Base-by-base conservation (phyloP, 1,284 basidiomycete genomes). In the Leccinum subrobustum region DNA sequence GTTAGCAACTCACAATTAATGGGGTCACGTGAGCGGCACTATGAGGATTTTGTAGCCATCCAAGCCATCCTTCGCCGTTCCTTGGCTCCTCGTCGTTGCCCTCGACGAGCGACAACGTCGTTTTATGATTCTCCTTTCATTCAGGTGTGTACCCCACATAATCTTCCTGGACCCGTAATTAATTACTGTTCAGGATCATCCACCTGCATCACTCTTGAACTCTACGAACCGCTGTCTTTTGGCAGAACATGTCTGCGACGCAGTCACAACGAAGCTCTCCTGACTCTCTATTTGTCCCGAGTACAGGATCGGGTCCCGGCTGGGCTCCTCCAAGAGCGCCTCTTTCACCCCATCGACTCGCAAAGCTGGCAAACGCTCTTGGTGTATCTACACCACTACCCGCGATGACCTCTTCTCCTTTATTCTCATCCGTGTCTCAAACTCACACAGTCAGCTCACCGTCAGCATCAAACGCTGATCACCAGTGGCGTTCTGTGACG, bases 361-460 rank as follows among this genome's bases (percentile, higher is more conserved):
- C 89, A 48, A 90, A 88, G 66, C 79, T 93, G 35, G 91, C 90
- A 25, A 93, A 93, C 68, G 91, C 91, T 2, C 83, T 93, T 48
- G 91, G 91, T 57, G 84, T 93, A 29, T 81, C 88, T 2, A 87
- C 86, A 0, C 89, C 89, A 1, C 72, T 88, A 50, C 91, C 89
- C 7, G 77, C 78, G 35, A 77, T 79, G 61, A 57, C 61, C 58
- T 60, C 73, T 55, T 68, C 75, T 64, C 56, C 68, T 59, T 63
- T 68, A 50, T 67, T 68, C 48, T 72, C 71, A 27, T 74, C 77
- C 51, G 68, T 74, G 37, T 75, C 78, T 31, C 71, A 77, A 18
- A 50, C 69, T 57, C 70, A 68, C 56, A 67, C 69, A 39, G 64
- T 69, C 39, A 68, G 60, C 35, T 68, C 71, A 18, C 65, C 68